Evolutionary conservation across 768 basidiomycete species (phyloP).

Genomic region (Rubroboletus satanas): DNA sequence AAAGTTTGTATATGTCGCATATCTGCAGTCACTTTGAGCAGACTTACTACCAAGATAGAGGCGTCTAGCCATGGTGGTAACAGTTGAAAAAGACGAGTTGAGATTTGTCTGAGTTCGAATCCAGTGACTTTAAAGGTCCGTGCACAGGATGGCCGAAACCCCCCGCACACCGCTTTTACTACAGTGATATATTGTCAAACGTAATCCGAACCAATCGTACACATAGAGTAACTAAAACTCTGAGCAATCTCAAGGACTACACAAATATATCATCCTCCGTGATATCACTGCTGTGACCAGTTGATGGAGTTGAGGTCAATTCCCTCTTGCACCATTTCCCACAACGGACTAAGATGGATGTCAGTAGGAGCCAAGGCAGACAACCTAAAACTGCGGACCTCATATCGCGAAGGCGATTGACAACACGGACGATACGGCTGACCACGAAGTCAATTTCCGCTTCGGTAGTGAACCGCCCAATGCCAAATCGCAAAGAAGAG

Average conservation of each 20-base stretch:
- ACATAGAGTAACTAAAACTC: slow-evolving; percentile 9
- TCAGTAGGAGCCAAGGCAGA: slow-evolving; percentile 8
- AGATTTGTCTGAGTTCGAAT: slow-evolving; percentile 32
- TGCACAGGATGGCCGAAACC: slow-evolving; percentile 22
- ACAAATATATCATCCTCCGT: background rate
- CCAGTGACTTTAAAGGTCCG: slow-evolving; percentile 28
- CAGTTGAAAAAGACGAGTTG: slow-evolving; percentile 28
- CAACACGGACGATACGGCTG: slow-evolving; percentile 81
- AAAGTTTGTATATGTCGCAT: background rate
- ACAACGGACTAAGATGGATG: slow-evolving; percentile 63
- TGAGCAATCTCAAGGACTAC: slow-evolving; percentile 7
- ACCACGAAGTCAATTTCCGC: slow-evolving; percentile 95
- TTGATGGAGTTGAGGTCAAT: slow-evolving; percentile 94
- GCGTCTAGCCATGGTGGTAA: slow-evolving; percentile 68
- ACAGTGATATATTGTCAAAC: background rate
- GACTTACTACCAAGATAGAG: slow-evolving; percentile 80
- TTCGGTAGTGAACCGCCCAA: slow-evolving; percentile 97
- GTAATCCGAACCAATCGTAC: slow-evolving; percentile 8
- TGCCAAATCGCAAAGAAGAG: slow-evolving; percentile 94
- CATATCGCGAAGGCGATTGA: slow-evolving; percentile 88
- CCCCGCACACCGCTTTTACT: slow-evolving; percentile 12
- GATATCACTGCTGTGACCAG: slow-evolving; percentile 68
- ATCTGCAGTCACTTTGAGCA: slow-evolving; percentile 3
- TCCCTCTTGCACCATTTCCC: slow-evolving; percentile 99
- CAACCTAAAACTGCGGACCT: slow-evolving; percentile 45